Conservation (phyloP, 164 flowering plant genomes). For the Amborella trichopoda region DNA sequence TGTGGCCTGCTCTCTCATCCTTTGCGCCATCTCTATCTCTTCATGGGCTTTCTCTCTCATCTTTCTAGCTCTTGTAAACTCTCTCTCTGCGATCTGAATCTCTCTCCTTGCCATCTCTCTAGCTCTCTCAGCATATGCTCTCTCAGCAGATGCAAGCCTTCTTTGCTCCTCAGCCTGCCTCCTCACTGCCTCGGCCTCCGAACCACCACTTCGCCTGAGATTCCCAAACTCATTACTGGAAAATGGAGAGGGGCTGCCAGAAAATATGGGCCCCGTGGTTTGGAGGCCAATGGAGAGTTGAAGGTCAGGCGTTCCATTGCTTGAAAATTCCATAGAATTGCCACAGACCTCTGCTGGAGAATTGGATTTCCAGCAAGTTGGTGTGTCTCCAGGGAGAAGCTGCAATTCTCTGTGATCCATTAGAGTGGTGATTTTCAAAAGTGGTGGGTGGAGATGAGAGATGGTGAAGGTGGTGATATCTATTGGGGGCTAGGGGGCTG, state of each 20-base stretch:
- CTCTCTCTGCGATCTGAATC: constrained; percentile 88
- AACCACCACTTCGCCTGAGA: background rate
- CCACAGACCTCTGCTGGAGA: constrained; percentile 14
- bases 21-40: constrained; percentile 64
- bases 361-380: constrained; percentile 7
- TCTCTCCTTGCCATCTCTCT: constrained; percentile 77
- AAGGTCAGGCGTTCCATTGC: constrained; percentile 43
- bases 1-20: constrained; percentile 50
- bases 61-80: constrained; percentile 64
- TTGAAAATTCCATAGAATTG: constrained; percentile 3
- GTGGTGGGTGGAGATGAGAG: too few relatives aligned
- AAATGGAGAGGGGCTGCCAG: constrained; percentile 7
- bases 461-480: too few relatives aligned
- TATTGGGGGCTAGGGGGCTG: too few relatives aligned
- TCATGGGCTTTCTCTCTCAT: constrained; percentile 81
- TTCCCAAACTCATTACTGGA: background rate
- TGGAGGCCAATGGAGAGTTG: constrained; percentile 63
- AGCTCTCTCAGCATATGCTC: constrained; percentile 86
- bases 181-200: constrained; percentile 40
- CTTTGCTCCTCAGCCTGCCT: constrained; percentile 88
- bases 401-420: constrained; percentile 41
- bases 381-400: constrained; percentile 39
- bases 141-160: constrained; percentile 71
- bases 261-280: background rate
- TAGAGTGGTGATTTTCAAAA: too few relatives aligned